Evolutionary conservation across 345 rosid genomes (phyloP).

Genomic region (Eucalyptus sp.): DNA sequence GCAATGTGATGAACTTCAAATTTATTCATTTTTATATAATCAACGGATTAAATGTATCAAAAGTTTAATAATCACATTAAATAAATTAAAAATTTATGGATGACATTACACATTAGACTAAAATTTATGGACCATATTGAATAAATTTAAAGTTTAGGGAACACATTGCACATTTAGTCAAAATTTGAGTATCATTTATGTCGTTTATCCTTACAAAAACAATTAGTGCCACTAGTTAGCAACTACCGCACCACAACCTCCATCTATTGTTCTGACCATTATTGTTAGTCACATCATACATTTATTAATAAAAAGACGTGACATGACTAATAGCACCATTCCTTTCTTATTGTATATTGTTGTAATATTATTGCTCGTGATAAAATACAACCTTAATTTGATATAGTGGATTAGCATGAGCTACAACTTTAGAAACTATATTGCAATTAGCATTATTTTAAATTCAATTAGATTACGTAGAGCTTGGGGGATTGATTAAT

Average conservation of each 20-base stretch:
- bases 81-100: fast-evolving
- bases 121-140: no score
- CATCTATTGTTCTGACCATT: fast-evolving
- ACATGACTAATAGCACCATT: fast-evolving
- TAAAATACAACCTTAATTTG: not conserved
- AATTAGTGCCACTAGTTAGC: fast-evolving
- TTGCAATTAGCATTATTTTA: not conserved
- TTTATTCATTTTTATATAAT: no score
- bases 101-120: fast-evolving
- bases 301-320: fast-evolving
- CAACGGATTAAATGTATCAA: fast-evolving
- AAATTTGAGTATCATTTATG: fast-evolving
- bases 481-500: not conserved
- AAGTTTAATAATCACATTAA: no score
- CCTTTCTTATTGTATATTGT: not conserved
- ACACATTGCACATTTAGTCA: fast-evolving
- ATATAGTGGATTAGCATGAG: not conserved
- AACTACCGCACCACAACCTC: no score
- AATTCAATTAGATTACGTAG: not conserved
- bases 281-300: fast-evolving
- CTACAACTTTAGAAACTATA: not conserved
- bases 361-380: no score
- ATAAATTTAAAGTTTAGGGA: fast-evolving
- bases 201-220: fast-evolving
- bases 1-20: fast-evolving